A percentile compares a stretch with the other conserved stretches of the same genome.
Evolutionary conservation across 2,329 filamentous ascomycete species (phyloP).

Genomic region (Calonectria hongkongensis): DNA sequence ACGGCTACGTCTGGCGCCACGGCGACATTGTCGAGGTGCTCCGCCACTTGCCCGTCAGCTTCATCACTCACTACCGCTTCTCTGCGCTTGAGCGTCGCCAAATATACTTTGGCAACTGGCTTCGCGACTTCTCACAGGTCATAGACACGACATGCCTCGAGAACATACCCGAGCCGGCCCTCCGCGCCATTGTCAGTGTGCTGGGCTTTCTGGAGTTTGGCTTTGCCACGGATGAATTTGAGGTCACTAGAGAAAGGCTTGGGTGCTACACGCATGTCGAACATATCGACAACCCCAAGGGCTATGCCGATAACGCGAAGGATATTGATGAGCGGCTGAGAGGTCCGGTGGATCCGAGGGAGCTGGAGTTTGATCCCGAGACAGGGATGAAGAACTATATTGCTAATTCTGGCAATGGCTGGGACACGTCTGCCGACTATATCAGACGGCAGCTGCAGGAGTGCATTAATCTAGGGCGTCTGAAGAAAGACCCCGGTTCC

Average conservation of each 20-base stretch:
- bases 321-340: slow-evolving; percentile 79
- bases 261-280: slow-evolving; percentile 86
- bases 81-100: slow-evolving; percentile 63
- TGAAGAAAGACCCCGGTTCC: slow-evolving; percentile 56
- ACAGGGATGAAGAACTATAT: slow-evolving; percentile 99
- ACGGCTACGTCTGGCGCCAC: slow-evolving; percentile 64
- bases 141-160: slow-evolving; percentile 75
- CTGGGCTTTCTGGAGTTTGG: slow-evolving; percentile 63
- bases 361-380: slow-evolving; percentile 80
- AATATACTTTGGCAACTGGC: slow-evolving; percentile 62
- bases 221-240: slow-evolving; percentile 87
- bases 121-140: slow-evolving; percentile 86
- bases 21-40: slow-evolving; percentile 63
- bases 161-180: slow-evolving; percentile 54
- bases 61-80: slow-evolving; percentile 62
- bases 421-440: slow-evolving; percentile 90
- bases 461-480: slow-evolving; percentile 80
- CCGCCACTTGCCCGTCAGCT: slow-evolving; percentile 60
- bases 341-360: slow-evolving; percentile 65
- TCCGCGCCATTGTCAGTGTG: slow-evolving; percentile 57
- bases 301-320: slow-evolving; percentile 82
- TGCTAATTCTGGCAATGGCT: slow-evolving; percentile 82
- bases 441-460: slow-evolving; percentile 81
- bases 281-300: slow-evolving; percentile 83
- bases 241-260: slow-evolving; percentile 84